Percentiles rank a stretch among this genome's conserved stretches.
Conservation (phyloP, 768 basidiomycete genomes). For the Serpula lacrymans region DNA sequence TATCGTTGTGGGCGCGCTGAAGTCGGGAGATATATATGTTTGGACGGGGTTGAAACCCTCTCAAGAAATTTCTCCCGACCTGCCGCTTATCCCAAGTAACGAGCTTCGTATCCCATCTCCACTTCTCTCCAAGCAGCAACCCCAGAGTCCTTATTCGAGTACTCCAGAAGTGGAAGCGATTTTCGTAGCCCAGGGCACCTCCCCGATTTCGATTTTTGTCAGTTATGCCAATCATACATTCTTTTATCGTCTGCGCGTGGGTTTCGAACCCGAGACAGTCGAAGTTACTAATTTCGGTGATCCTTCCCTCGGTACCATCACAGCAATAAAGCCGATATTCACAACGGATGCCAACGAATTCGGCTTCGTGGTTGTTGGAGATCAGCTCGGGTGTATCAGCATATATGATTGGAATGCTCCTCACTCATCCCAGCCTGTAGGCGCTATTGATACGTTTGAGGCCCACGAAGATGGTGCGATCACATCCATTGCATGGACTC, state of each 20-base stretch:
- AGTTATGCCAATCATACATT: constrained; percentile 46
- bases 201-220: constrained; percentile 39
- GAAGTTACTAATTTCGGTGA: constrained; percentile 49
- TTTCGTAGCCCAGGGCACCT: constrained; percentile 6
- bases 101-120: constrained; percentile 38
- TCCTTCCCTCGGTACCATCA: constrained; percentile 47
- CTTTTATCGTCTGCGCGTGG: constrained; percentile 51
- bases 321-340: constrained; percentile 42
- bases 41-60: constrained; percentile 46
- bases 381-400: constrained; percentile 60
- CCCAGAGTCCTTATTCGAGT: not conserved
- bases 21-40: constrained; percentile 55
- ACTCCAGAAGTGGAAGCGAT: constrained; percentile 4
- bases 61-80: too few relatives aligned
- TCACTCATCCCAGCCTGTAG: constrained; percentile 11
- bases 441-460: constrained; percentile 49
- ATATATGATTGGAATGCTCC: constrained; percentile 50
- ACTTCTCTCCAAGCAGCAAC: constrained; percentile 13
- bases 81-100: constrained; percentile 17
- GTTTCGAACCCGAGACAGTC: constrained; percentile 22
- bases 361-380: constrained; percentile 61
- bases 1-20: constrained; percentile 46
- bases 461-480: constrained; percentile 64
- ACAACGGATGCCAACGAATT: constrained; percentile 36
- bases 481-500: constrained; percentile 61